phyloP scores from a whole-genome alignment of 257 asterid species.

The Vinca minor region DNA sequence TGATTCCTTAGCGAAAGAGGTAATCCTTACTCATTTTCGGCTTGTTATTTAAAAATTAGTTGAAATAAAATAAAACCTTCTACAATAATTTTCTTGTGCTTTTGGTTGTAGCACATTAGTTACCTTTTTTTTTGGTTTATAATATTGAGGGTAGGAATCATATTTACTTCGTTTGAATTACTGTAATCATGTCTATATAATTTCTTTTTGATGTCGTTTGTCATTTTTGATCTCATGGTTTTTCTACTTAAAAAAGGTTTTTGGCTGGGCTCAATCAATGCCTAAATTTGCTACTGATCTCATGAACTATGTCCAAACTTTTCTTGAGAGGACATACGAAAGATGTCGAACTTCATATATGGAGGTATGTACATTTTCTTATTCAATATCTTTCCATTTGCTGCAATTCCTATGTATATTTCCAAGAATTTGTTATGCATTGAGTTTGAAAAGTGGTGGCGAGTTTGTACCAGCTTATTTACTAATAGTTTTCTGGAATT shows the following conservation, averaged over 20 bases:
- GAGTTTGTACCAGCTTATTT: constrained; percentile 1
- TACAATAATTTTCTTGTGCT: neutral
- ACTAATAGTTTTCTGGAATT: neutral
- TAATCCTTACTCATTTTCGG: constrained; percentile 19
- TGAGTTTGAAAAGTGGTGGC: neutral
- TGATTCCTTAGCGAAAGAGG: constrained; percentile 95
- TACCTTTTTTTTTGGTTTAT: too few relatives aligned
- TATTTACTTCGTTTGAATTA: constrained; percentile 7
- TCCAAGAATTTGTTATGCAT: neutral
- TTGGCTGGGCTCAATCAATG: constrained; percentile 99
- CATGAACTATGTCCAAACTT: constrained; percentile 79
- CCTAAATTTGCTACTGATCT: constrained; percentile 90
- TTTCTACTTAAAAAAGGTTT: constrained; percentile 62
- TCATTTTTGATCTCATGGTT: constrained; percentile 5
- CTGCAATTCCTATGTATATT: neutral
- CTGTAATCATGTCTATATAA: too few relatives aligned
- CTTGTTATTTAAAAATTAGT: neutral
- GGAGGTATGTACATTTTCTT: constrained; percentile 59
- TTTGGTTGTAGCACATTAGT: neutral
- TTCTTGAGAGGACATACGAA: constrained; percentile 95
- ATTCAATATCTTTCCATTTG: constrained; percentile 5
- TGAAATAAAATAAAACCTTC: constrained; percentile 1
- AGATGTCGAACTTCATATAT: constrained; percentile 97
- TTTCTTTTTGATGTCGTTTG: neutral
- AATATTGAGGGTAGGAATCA: neutral